Base-by-base conservation (phyloP, 1,139 yeast species). In the Yamadazyma sp. region DNA sequence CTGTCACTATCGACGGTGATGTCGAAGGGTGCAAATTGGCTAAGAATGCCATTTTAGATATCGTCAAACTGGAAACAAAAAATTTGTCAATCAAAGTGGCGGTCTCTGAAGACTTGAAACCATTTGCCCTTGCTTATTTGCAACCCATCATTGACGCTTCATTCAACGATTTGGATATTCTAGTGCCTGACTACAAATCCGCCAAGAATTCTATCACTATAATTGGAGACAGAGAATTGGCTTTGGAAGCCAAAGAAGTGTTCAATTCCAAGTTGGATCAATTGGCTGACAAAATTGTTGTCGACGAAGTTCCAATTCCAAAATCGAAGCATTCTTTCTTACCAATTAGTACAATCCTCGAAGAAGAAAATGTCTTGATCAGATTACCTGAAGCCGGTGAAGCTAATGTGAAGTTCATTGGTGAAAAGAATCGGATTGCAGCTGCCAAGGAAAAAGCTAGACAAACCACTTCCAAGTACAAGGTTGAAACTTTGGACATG, bases 21-120 rank as follows among this genome's bases (percentile, higher is more conserved):
- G 76, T 79, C 43, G 95, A 86, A 59, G 91, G 96, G 42, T 85
- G 87, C 49, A 77, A 75, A 49, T 73, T 76, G 40, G 96, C 98
- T 20, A 84, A 83, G 54, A 64, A 68, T 35, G 81, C 75, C 55
- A 88, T 92, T 49, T 55, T 81, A 56, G 79, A 78, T 23, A 85
- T 89, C 54, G 95, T 91, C 37, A 73, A 79, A 52, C 87, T 86
- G 51, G 83, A 86, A 56, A 84, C 87, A 39, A 83, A 81, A 54
- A 71, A 66, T 51, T 66, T 81, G 47, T 64, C 77, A 4, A 58
- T 76, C 28, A 78, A 68, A 53, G 47, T 84, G 30, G 54, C 67
- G 15, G 67, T 84, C 27, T 73, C 75, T 37, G 69, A 66, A 12
- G 53, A 56, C 16, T 53, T 83, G 34, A 66, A 70, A 45, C 81